Evolutionary conservation across 208 protist species (phyloP).

Genomic region (Wallacemonas sp.): DNA sequence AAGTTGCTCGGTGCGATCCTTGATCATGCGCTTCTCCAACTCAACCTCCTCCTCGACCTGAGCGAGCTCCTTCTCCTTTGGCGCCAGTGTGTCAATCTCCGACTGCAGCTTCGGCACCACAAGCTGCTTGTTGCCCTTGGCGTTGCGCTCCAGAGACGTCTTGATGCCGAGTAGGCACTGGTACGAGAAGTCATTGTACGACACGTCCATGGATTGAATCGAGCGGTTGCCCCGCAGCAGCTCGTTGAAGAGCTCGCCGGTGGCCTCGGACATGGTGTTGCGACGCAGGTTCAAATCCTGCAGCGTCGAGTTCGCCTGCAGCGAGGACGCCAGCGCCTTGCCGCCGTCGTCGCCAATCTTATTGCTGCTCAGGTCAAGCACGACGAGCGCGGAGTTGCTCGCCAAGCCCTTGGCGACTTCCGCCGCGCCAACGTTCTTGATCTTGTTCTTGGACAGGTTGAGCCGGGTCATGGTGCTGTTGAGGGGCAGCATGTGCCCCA

Average conservation of each 20-base stretch:
- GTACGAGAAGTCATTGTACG: constrained; percentile 93
- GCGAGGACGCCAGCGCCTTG: constrained; percentile 51
- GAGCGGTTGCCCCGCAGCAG: constrained; percentile 62
- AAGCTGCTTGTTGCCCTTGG: constrained; percentile 64
- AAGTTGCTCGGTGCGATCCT: constrained; percentile 84
- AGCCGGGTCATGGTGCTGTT: constrained; percentile 65
- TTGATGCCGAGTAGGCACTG: constrained; percentile 80
- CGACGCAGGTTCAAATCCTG: constrained; percentile 77
- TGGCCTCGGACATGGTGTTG: constrained; percentile 76
- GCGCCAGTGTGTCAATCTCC: constrained; percentile 77
- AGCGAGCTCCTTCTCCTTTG: constrained; percentile 82
- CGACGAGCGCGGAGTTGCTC: constrained; percentile 63
- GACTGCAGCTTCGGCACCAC: constrained; percentile 70
- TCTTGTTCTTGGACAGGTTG: constrained; percentile 83
- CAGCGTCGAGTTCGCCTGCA: constrained; percentile 72
- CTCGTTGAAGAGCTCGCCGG: constrained; percentile 72
- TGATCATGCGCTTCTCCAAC: constrained; percentile 80
- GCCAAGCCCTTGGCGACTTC: constrained; percentile 75
- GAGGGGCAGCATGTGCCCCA: constrained; percentile 50
- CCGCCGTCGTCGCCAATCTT: constrained; percentile 82
- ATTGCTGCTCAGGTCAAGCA: constrained; percentile 75
- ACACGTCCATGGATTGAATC: constrained; percentile 82
- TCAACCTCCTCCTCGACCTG: constrained; percentile 85
- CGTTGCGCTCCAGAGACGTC: constrained; percentile 63
- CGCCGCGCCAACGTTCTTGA: constrained; percentile 77